Percentiles rank a stretch among this genome's conserved stretches.
Evolutionary conservation across 495 filamentous ascomycete species (phyloP).

Genomic region (Penicillium cinerascens): DNA sequence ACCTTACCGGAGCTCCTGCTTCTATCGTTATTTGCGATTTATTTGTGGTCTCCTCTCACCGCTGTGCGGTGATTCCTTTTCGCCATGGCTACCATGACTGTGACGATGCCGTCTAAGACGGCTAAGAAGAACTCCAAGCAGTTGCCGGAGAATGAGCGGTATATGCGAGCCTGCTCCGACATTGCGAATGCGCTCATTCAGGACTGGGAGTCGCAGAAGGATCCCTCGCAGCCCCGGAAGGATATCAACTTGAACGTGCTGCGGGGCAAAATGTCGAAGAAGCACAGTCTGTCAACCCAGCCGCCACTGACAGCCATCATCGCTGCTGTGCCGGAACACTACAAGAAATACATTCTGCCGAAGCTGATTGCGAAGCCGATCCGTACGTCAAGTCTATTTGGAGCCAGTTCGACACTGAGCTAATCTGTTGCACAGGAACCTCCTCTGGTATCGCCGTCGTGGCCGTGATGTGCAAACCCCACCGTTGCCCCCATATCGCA

Average conservation of each 20-base stretch:
- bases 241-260: conserved; percentile 93
- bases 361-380: conserved; percentile 97
- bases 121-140: conserved; percentile 68
- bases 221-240: conserved; percentile 65
- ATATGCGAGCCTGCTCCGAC: conserved; percentile 88
- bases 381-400: conserved; percentile 45
- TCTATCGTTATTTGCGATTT: not conserved
- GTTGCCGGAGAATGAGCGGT: conserved; percentile 88
- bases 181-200: conserved; percentile 91
- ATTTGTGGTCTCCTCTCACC: not conserved
- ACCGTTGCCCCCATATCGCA: conserved; percentile 94
- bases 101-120: conserved; percentile 53
- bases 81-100: conserved; percentile 61
- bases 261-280: conserved; percentile 84
- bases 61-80: conserved; percentile 11
- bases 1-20: not conserved
- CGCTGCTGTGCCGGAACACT: conserved; percentile 93
- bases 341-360: conserved; percentile 98
- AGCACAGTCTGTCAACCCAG: conserved; percentile 78
- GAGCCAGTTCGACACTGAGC: not conserved
- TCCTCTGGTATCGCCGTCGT: conserved; percentile 98
- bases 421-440: conserved; percentile 55
- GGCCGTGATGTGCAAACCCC: conserved; percentile 99
- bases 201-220: conserved; percentile 76
- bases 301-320: conserved; percentile 96